A percentile compares a stretch with the other conserved stretches of the same genome.
phyloP scores from a whole-genome alignment of 192 early-diverging fungal genomes.

The Coemansia sp. region DNA sequence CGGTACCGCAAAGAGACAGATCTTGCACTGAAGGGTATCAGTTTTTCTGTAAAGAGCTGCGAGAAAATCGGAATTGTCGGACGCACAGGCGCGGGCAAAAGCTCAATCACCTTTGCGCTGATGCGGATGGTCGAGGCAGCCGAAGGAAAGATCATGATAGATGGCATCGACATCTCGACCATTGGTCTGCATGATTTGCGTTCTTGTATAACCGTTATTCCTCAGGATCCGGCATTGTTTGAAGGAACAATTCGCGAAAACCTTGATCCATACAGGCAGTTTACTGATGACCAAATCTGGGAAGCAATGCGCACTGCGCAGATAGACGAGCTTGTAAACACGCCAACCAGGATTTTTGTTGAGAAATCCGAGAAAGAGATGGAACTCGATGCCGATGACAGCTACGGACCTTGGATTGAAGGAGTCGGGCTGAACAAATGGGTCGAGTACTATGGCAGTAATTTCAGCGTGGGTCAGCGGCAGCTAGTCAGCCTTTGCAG shows the following conservation, averaged over 20 bases:
- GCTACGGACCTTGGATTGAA: conserved; percentile 45
- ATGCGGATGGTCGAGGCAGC: background rate
- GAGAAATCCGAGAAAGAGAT: background rate
- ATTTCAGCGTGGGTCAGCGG: conserved; percentile 41
- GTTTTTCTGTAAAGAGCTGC: no score
- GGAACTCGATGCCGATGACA: background rate
- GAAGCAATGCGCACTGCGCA: conserved; percentile 59
- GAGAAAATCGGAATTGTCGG: no score
- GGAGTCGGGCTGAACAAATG: conserved; percentile 59
- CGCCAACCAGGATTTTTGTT: background rate
- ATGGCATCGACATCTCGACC: conserved; percentile 39
- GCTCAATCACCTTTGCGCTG: conserved; percentile 16
- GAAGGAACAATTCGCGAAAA: conserved; percentile 62
- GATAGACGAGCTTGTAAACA: background rate
- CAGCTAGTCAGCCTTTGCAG: conserved; percentile 75
- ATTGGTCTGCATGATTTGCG: conserved; percentile 58
- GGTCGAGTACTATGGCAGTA: background rate
- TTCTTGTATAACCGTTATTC: conserved; percentile 59
- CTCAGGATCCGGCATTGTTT: conserved; percentile 61
- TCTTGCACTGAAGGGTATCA: no score
- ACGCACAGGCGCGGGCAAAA: conserved; percentile 74
- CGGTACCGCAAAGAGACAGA: conserved; percentile 60
- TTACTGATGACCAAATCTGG: conserved; percentile 67
- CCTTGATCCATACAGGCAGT: conserved; percentile 72
- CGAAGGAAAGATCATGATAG: background rate